These are phyloP conservation scores for Gossypium aridum DNA, from an alignment of 441 rosid species.

Conservation along the genomic window DNA sequence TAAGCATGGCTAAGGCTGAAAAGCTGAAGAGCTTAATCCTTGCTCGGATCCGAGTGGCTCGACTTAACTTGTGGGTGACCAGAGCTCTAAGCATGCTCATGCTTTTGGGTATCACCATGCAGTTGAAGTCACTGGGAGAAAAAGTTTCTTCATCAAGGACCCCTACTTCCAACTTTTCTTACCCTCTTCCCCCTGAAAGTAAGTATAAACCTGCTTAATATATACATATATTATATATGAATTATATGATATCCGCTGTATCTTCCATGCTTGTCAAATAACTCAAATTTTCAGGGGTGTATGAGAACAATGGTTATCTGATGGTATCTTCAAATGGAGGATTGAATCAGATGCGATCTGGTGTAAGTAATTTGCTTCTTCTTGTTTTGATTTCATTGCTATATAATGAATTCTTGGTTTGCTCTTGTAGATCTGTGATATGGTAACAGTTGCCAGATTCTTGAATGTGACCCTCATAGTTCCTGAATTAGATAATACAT, in stretches of 20 bases:
- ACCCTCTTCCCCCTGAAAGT: conserved; percentile 14
- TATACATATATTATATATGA: too few species aligned
- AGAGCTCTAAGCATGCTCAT: conserved; percentile 14
- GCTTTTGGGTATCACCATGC: conserved; percentile 27
- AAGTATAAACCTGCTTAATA: neutral
- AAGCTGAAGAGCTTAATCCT: conserved; percentile 12
- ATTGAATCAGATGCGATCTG: conserved; percentile 38
- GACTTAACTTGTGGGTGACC: conserved; percentile 18
- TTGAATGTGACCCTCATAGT: conserved; percentile 37
- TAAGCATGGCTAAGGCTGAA: conserved; percentile 14
- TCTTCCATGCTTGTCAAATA: neutral
- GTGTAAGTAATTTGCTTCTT: conserved; percentile 15
- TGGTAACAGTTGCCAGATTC: conserved; percentile 36
- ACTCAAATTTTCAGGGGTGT: conserved; percentile 21
- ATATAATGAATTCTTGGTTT: neutral
- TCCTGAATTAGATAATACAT: conserved; percentile 34
- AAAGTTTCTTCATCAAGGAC: neutral
- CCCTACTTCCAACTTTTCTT: neutral
- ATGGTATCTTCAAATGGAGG: conserved; percentile 39
- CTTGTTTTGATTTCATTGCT: neutral
- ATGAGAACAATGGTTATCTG: conserved; percentile 33
- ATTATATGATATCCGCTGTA: too few species aligned
- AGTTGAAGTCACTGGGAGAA: conserved; percentile 20
- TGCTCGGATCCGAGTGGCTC: conserved; percentile 10
- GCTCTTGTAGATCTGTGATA: conserved; percentile 34